A percentile compares a stretch with the other conserved stretches of the same genome.
These are phyloP conservation scores for Wickerhamiella hasegawae DNA, from an alignment of 805 yeast genomes.

Conservation along the genomic window DNA sequence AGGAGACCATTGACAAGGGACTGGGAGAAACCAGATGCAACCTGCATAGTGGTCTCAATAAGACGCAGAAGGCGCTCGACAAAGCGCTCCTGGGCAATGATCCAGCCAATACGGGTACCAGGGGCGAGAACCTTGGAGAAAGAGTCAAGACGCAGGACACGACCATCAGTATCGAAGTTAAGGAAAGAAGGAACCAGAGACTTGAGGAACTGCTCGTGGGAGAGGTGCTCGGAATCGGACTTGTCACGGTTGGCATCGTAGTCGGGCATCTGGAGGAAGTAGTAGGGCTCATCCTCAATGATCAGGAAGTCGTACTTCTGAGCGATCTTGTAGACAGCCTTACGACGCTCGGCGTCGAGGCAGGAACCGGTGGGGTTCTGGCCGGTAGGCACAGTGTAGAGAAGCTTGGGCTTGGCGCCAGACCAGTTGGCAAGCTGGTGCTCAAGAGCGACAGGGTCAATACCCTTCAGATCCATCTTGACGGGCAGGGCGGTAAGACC, in stretches of 20 bases:
- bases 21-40: constrained; percentile 69
- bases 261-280: constrained; percentile 82
- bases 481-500: constrained; percentile 57
- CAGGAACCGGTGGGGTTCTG: constrained; percentile 97
- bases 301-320: constrained; percentile 74
- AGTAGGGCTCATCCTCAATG: constrained; percentile 95
- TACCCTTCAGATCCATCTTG: constrained; percentile 64
- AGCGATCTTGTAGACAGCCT: constrained; percentile 57
- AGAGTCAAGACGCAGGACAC: constrained; percentile 79
- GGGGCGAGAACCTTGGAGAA: constrained; percentile 88
- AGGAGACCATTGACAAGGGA: constrained; percentile 54
- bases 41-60: constrained; percentile 70
- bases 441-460: constrained; percentile 56
- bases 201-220: constrained; percentile 50
- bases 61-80: constrained; percentile 52
- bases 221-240: constrained; percentile 11
- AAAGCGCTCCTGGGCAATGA: constrained; percentile 51
- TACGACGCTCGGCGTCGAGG: constrained; percentile 60
- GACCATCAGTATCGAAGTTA: constrained; percentile 67
- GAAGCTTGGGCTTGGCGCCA: constrained; percentile 57
- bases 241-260: constrained; percentile 32
- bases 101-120: constrained; percentile 80
- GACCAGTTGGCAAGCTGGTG: constrained; percentile 52
- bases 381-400: constrained; percentile 89
- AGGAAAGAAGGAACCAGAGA: constrained; percentile 63